Conservation (phyloP, 225 moss, liverwort and hornwort genomes). For the Straminergon stramineum region DNA sequence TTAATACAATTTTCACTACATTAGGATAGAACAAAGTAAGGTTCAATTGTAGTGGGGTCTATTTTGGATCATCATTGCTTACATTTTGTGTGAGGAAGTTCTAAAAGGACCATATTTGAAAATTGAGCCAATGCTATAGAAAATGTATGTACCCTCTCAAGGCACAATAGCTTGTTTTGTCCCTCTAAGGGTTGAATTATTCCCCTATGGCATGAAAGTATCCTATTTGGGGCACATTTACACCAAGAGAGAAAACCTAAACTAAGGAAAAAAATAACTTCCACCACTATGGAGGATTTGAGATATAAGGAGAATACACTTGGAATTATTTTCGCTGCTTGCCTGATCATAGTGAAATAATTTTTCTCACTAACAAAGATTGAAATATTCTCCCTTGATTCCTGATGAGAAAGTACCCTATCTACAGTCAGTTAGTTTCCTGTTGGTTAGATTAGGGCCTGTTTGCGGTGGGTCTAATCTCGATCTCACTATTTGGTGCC, state of each 20-base stretch:
- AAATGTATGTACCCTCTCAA: neutral
- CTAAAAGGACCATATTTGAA: accelerated
- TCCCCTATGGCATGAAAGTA: accelerated
- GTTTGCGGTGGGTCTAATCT: neutral
- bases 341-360: neutral
- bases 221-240: neutral
- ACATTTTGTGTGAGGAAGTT: neutral
- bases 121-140: neutral
- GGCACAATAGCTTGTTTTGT: neutral
- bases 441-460: neutral
- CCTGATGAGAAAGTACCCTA: neutral
- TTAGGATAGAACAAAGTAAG: neutral
- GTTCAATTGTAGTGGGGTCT: no score
- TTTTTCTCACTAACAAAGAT: neutral
- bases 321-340: neutral
- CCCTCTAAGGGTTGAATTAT: neutral
- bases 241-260: neutral
- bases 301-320: neutral
- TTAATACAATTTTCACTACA: neutral
- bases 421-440: neutral
- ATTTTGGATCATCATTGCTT: neutral
- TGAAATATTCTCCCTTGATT: neutral
- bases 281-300: neutral
- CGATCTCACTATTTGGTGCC: neutral
- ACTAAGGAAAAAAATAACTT: no score